Evolutionary conservation across 1,284 basidiomycete genomes (phyloP), one percentile per base, ranked within the genome.

Genomic region (Pseudozyma sp.): DNA sequence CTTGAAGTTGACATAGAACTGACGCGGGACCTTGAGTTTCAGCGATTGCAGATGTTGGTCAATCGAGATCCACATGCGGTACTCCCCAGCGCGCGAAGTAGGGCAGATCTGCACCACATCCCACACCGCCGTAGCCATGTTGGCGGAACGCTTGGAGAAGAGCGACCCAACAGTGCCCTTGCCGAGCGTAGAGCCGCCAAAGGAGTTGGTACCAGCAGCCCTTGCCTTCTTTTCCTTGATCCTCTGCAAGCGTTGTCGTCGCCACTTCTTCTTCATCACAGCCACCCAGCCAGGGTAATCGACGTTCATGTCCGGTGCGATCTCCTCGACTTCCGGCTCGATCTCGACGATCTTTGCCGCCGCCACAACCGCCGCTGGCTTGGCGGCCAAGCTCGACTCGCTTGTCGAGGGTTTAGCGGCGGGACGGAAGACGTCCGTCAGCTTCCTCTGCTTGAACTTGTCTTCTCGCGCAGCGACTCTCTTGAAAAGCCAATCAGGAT

Each of bases 381-480:
- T 63, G 7, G 48, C 2, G 6, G 43, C 53, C 11, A 63, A 36
- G 42, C 52, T 62, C 9, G 59, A 45, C 39, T 70, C 61, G 31
- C 43, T 52, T 7, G 59, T 45, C 2, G 57, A 52, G 16, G 81
- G 81, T 44, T 72, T 76, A 38, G 66, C 66, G 39, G 72, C 70
- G 87, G 88, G 60, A 49, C 87, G 89, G 87, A 99, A 99, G 87
- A 98, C 97, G 80, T 97, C 94, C 0, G 95, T 96, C 48, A 99
- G 88, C 86, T 95, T 97, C 86, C 96, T 95, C 85, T 99, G 97
- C 84, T 94, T 95, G 88, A 97, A 97, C 86, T 94, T 97, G 88
- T 99, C 97, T 51, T 96, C 91, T 19, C 92, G 89, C 3, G 91
- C 92, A 8, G 92, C 92, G 16, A 99, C 93, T 38, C 97, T 89